A percentile compares a stretch with the other conserved stretches of the same genome.
Conservation (phyloP, 2,329 filamentous ascomycete species). For the Pestalotiopsis sp. region DNA sequence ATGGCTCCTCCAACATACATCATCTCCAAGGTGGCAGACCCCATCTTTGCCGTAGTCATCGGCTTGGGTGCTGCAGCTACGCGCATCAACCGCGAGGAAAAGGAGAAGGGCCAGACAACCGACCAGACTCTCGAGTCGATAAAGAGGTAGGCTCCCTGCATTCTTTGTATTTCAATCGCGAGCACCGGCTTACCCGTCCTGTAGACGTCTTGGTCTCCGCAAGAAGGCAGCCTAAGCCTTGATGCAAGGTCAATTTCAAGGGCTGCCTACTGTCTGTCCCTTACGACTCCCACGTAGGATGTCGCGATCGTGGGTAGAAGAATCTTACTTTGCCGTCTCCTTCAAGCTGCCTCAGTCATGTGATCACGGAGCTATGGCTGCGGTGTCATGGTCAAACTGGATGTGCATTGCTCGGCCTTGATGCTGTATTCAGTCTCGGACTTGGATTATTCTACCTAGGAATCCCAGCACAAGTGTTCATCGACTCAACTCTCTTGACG, state of each 20-base stretch:
- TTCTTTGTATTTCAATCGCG: background rate
- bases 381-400: background rate
- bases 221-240: background rate
- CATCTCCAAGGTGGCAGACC: constrained; percentile 60
- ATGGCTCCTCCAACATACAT: constrained; percentile 62
- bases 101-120: constrained; percentile 57
- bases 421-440: background rate
- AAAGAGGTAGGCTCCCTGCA: constrained; percentile 40
- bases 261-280: background rate
- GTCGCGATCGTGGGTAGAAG: background rate
- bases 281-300: background rate
- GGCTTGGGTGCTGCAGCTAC: constrained; percentile 57
- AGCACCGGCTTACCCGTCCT: background rate
- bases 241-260: background rate
- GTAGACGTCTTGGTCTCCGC: constrained; percentile 13
- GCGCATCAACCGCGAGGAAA: constrained; percentile 63
- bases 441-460: background rate
- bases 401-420: no score
- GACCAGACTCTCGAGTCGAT: constrained; percentile 51
- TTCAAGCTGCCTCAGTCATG: background rate
- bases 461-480: constrained; percentile 4
- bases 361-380: background rate
- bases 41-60: constrained; percentile 60
- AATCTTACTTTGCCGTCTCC: background rate
- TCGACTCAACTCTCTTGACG: background rate